Evolutionary conservation across 2,329 filamentous ascomycete genomes (phyloP).

Genomic region (Fusarium palustre): DNA sequence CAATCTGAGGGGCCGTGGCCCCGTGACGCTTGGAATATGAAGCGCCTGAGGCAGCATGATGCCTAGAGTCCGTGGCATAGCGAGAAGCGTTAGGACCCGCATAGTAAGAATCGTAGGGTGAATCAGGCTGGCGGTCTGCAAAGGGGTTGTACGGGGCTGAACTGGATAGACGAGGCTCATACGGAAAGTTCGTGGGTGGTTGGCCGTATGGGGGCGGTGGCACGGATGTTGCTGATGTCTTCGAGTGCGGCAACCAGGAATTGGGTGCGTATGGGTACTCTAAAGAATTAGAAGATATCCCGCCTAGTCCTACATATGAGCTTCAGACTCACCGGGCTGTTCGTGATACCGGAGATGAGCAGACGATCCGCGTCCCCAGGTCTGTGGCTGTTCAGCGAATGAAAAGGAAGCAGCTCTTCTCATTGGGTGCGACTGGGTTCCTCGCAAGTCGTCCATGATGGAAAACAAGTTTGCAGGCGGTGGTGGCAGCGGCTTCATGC

Average conservation of each 20-base stretch:
- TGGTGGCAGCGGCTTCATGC: not conserved
- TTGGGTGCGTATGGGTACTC: not conserved
- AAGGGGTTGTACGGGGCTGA: not conserved
- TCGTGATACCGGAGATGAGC: not conserved
- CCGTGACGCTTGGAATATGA: not conserved
- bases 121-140: not conserved
- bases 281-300: not conserved
- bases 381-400: not conserved
- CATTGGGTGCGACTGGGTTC: not conserved
- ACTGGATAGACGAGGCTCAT: not conserved
- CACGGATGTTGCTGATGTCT: not conserved
- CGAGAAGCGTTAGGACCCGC: no score
- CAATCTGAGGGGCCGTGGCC: not conserved
- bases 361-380: not conserved
- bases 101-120: not conserved
- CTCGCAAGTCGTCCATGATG: not conserved
- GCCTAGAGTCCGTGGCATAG: not conserved
- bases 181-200: not conserved
- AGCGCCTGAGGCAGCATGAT: not conserved
- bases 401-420: not conserved
- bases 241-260: not conserved
- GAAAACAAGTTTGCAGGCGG: not conserved
- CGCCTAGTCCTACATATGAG: no score
- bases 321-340: not conserved
- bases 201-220: not conserved